Percentiles rank a stretch among this genome's conserved stretches.
phyloP scores from a whole-genome alignment of 2,329 filamentous ascomycete genomes.

The Geosmithia putterillii region DNA sequence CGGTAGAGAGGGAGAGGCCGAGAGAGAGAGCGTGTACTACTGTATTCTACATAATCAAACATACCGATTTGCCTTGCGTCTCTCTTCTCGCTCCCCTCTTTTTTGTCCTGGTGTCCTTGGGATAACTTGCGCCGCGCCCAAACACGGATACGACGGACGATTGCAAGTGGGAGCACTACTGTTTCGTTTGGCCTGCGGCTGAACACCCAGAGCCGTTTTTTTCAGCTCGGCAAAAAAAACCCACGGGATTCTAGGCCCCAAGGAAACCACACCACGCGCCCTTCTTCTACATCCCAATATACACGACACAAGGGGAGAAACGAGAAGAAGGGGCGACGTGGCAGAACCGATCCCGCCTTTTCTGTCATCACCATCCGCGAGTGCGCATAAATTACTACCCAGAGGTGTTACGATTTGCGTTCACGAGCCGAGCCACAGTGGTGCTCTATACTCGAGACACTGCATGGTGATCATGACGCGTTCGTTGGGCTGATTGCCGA shows the following conservation, averaged over 20 bases:
- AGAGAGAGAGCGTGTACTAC: background rate
- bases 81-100: too few relatives aligned
- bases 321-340: background rate
- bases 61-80: too few relatives aligned
- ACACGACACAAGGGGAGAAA: background rate
- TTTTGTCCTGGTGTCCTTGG: too few relatives aligned
- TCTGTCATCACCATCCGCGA: too few relatives aligned
- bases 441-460: too few relatives aligned
- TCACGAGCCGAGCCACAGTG: too few relatives aligned
- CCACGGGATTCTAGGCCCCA: background rate
- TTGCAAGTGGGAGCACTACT: background rate
- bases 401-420: too few relatives aligned
- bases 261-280: background rate
- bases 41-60: background rate
- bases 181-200: background rate
- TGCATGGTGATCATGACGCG: too few relatives aligned
- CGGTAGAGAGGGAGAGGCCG: background rate
- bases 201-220: background rate
- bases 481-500: too few relatives aligned
- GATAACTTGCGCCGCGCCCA: too few relatives aligned
- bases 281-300: background rate
- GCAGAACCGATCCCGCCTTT: too few relatives aligned
- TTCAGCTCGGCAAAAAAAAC: background rate
- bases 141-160: background rate
- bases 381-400: too few relatives aligned